Base-by-base conservation (phyloP, 495 filamentous ascomycete species). In the Penicillium egyptiacum region DNA sequence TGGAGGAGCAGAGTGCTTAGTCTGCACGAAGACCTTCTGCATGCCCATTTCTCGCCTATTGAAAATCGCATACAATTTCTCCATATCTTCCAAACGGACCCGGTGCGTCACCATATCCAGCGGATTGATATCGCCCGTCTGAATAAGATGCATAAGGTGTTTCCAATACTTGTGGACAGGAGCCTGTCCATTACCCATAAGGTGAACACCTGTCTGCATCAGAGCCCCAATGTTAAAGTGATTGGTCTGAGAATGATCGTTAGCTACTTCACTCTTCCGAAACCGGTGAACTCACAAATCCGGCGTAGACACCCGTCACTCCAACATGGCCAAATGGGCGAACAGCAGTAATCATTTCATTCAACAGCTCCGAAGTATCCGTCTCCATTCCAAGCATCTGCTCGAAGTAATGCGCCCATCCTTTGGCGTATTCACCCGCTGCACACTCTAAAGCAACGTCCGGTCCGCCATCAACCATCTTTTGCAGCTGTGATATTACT, bases 161-260 rank as follows among this genome's bases (percentile, higher is more conserved):
- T 88, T 75, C 91, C 89, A 96, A 73, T 96, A 94, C 53, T 83
- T 82, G 42, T 92, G 89, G 5, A 95, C 90, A 0, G 89, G 90
- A 0, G 89, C 87, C 68, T 96, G 91, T 3, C 92, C 90, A 65
- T 90, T 90, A 43, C 92, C 89, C 56, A 89, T 88, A 16, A 96
- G 78, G 1, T 85, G 83, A 59, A 96, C 85, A 26, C 92, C 91
- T 45, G 87, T 86, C 70, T 96, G 85, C 92, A 96, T 96, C 19
- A 96, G 63, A 1, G 89, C 81, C 28, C 92, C 89, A 62, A 95
- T 86, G 62, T 90, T 89, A 79, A 92, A 90, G 60, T 91, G 87
- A 61, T 86, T 92, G 5, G 86, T 88, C 85, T 88, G 51, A 3
- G n/a, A 9, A 35, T 33, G 5, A 33, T 35, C 9, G 26, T 53